A percentile compares a stretch with the other conserved stretches of the same genome.
Evolutionary conservation across 768 basidiomycete genomes (phyloP).

Genomic region (Kockovaella imperatae): DNA sequence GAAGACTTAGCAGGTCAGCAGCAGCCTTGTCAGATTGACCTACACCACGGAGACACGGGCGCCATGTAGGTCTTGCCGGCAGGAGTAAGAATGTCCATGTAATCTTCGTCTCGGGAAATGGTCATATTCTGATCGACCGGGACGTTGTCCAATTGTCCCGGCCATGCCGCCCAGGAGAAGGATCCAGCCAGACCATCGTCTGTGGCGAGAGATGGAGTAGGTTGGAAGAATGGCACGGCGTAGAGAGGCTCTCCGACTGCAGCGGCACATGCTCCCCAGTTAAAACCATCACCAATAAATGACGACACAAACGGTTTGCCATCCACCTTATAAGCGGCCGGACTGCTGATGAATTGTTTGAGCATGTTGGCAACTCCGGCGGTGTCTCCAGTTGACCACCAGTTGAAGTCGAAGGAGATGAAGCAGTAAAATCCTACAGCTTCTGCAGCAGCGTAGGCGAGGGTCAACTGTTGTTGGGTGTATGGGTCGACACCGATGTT

Average conservation of each 20-base stretch:
- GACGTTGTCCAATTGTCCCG: constrained; percentile 32
- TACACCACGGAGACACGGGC: constrained; percentile 33
- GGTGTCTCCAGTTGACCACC: constrained; percentile 30
- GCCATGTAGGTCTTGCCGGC: constrained; percentile 37
- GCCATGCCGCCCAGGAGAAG: constrained; percentile 44
- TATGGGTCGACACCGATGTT: constrained; percentile 43
- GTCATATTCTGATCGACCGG: constrained; percentile 30
- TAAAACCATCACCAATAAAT: constrained; percentile 44
- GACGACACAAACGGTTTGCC: constrained; percentile 41
- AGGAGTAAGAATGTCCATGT: constrained; percentile 11
- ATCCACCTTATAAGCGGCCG: constrained; percentile 34
- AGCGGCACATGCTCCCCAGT: constrained; percentile 24
- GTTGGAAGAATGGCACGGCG: constrained; percentile 39
- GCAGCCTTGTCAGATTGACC: not conserved
- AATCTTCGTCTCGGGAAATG: constrained; percentile 19
- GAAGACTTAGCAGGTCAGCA: constrained; percentile 18
- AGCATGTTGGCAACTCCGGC: constrained; percentile 20
- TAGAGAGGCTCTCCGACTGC: constrained; percentile 28
- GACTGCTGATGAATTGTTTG: constrained; percentile 19
- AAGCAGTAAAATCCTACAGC: constrained; percentile 33
- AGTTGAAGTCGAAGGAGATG: constrained; percentile 46
- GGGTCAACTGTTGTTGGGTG: constrained; percentile 34
- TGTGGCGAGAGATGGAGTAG: constrained; percentile 23
- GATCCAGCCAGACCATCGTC: constrained; percentile 28
- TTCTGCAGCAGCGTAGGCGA: constrained; percentile 37